Evolutionary conservation across 306 rosid genomes (phyloP).

Genomic region (Medicago truncatula): MtrunA17r5.0-ANR NC_053045.1:33819001-33819500

Average conservation of each 20-base stretch:
- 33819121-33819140: neutral
- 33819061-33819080: neutral
- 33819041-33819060: conserved; percentile 76
- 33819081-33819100: conserved; percentile 13
- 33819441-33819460: conserved; percentile 33
- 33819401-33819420: conserved; percentile 72
- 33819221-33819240: conserved; percentile 9
- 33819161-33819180: neutral
- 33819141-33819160: neutral
- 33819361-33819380: conserved; percentile 86
- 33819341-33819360: conserved; percentile 83
- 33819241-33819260: conserved; percentile 5
- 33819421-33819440: conserved; percentile 37
- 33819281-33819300: conserved; percentile 15
- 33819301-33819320: conserved; percentile 21
- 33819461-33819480: conserved; percentile 34
- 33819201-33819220: neutral
- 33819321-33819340: conserved; percentile 59
- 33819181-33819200: neutral
- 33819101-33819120: conserved; percentile 32
- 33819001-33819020: conserved; percentile 59
- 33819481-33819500: conserved; percentile 74
- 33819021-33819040: conserved; percentile 51
- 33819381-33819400: conserved; percentile 86
- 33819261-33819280: conserved; percentile 32